These are phyloP conservation scores for Tolypocladium endophyticum DNA, from an alignment of 2,329 filamentous ascomycete species.

Conservation along the genomic window DNA sequence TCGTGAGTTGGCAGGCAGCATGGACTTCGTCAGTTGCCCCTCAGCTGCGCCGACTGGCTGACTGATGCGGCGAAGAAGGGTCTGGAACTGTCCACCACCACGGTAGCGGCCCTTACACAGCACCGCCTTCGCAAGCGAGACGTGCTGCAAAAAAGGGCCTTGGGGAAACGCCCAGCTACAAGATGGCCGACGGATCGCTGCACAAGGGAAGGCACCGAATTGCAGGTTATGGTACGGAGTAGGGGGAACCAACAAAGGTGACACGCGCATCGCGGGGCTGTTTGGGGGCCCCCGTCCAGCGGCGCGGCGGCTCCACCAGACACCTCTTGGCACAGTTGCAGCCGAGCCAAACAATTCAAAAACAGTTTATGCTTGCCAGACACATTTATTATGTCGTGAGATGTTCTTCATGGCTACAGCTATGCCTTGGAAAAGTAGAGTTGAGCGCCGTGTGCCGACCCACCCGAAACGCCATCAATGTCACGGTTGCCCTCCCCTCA, in stretches of 20 bases:
- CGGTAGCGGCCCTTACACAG: not conserved
- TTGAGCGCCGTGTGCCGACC: not conserved
- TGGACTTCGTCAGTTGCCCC: conserved; percentile 14
- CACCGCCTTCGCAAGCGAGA: not conserved
- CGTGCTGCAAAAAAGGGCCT: not conserved
- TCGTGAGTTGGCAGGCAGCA: conserved; percentile 13
- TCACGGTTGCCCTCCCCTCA: not conserved
- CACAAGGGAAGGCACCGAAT: not conserved
- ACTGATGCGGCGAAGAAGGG: conserved; percentile 13
- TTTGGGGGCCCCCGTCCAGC: not conserved
- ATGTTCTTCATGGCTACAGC: not conserved
- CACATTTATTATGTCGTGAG: not conserved
- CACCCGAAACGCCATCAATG: conserved; percentile 5
- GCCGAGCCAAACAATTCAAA: no score
- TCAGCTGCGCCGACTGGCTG: conserved; percentile 1
- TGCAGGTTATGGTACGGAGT: no score
- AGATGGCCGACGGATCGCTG: not conserved
- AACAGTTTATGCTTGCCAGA: not conserved
- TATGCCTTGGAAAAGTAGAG: not conserved
- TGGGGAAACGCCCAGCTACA: not conserved
- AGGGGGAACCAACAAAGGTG: not conserved
- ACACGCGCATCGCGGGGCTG: not conserved
- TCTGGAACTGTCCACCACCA: conserved; percentile 19
- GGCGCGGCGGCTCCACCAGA: not conserved
- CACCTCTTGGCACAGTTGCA: not conserved